Percentiles rank a stretch among this genome's conserved stretches.
These are phyloP conservation scores for Xylaria digitata DNA, from an alignment of 2,329 filamentous ascomycete genomes.

Conservation along the genomic window DNA sequence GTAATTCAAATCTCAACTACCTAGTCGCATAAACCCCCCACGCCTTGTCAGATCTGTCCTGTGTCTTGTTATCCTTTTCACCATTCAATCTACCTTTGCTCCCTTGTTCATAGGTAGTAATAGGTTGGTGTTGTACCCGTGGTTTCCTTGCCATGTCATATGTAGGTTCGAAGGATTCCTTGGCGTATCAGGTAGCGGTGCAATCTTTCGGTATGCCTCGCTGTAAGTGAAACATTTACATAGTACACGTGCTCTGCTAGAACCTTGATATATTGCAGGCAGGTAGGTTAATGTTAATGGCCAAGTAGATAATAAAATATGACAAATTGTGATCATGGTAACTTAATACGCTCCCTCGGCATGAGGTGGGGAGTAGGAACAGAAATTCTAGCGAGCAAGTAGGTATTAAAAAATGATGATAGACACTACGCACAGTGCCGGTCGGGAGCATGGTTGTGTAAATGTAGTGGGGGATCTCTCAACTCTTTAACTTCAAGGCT, in stretches of 20 bases:
- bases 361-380: neutral
- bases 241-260: slow-evolving; percentile 4
- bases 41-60: neutral
- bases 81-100: neutral
- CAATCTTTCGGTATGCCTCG: slow-evolving; percentile 10
- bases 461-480: neutral
- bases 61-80: neutral
- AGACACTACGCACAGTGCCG: slow-evolving; percentile 1
- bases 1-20: neutral
- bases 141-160: slow-evolving; percentile 3
- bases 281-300: neutral
- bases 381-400: neutral
- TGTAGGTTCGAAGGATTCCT: slow-evolving; percentile 34
- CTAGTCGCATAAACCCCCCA: neutral
- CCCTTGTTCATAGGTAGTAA: slow-evolving; percentile 6
- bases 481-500: neutral
- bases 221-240: slow-evolving; percentile 15
- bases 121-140: slow-evolving; percentile 6
- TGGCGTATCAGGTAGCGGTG: slow-evolving; percentile 36
- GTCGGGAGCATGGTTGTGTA: neutral
- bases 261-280: neutral
- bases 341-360: neutral
- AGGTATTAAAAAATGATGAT: slow-evolving; percentile 7
- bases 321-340: slow-evolving; percentile 7
- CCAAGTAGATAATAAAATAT: slow-evolving; percentile 3